These are phyloP conservation scores for Thermomyces lanuginosus DNA, from an alignment of 2,329 filamentous ascomycete genomes.

Conservation along the genomic window DNA sequence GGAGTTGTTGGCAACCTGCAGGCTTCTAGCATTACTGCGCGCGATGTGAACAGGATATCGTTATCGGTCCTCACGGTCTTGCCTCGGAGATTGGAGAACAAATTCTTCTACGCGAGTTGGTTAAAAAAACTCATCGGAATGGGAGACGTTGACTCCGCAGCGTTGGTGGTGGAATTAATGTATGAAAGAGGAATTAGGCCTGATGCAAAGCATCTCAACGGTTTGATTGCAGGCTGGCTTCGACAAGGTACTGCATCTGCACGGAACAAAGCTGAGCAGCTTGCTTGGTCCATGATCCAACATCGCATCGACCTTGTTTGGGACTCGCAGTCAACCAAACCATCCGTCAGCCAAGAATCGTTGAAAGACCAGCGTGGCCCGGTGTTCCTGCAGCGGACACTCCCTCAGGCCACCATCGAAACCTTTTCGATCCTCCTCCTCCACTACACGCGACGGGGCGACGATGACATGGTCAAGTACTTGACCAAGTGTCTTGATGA, in stretches of 20 bases:
- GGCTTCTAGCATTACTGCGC: conserved; percentile 24
- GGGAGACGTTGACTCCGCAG: conserved; percentile 53
- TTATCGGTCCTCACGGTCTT: conserved; percentile 35
- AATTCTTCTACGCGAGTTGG: conserved; percentile 79
- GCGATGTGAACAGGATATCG: conserved; percentile 33
- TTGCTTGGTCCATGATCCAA: conserved; percentile 64
- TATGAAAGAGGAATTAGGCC: conserved; percentile 49
- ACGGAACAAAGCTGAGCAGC: conserved; percentile 45
- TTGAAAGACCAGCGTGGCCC: conserved; percentile 17
- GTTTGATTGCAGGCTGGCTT: conserved; percentile 63
- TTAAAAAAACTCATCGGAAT: conserved; percentile 65
- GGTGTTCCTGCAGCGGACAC: conserved; percentile 23
- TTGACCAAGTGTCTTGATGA: conserved; percentile 47
- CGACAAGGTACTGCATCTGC: conserved; percentile 42
- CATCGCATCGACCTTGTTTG: conserved; percentile 49
- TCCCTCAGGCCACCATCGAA: conserved; percentile 52
- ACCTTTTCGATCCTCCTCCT: conserved; percentile 62
- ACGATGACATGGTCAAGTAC: conserved; percentile 41
- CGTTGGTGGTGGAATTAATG: conserved; percentile 61
- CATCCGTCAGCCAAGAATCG: conserved; percentile 15
- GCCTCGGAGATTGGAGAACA: conserved; percentile 44
- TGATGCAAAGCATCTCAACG: conserved; percentile 62
- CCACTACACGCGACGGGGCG: conserved; percentile 49
- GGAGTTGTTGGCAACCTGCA: conserved; percentile 26
- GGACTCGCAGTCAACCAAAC: conserved; percentile 14